phyloP scores from a whole-genome alignment of 73 alveolate species.

The Stentor roeselii region DNA sequence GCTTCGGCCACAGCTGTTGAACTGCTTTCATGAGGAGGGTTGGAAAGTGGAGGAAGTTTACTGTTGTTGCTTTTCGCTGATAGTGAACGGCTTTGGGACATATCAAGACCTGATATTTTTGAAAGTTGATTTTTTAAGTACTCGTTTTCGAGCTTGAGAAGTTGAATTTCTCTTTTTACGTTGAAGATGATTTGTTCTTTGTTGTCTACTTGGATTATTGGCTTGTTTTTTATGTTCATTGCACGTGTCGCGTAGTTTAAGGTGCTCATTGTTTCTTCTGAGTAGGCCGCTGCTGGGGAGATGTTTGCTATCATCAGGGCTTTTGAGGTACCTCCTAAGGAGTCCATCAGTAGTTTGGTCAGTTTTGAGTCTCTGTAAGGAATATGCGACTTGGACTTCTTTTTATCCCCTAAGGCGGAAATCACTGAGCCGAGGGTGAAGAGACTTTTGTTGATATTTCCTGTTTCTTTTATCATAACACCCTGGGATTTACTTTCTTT shows the following conservation, averaged over 20 bases:
- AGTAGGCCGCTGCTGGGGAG: constrained; percentile 88
- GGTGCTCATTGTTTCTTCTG: constrained; percentile 94
- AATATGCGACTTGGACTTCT: constrained; percentile 70
- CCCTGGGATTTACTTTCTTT: constrained; percentile 96
- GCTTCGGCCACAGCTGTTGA: constrained; percentile 56
- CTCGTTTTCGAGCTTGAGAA: constrained; percentile 88
- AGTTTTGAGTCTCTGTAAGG: constrained; percentile 98
- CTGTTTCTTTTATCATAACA: constrained; percentile 97
- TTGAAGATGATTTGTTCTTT: constrained; percentile 86
- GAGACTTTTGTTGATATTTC: constrained; percentile 91
- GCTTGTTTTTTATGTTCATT: constrained; percentile 96
- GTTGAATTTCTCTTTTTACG: constrained; percentile 80
- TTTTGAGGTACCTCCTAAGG: constrained; percentile 97
- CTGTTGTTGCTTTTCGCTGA: constrained; percentile 34
- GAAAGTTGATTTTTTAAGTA: constrained; percentile 84
- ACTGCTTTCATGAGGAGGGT: constrained; percentile 36
- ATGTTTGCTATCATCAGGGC: constrained; percentile 98
- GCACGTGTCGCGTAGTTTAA: constrained; percentile 96
- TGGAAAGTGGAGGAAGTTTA: constrained; percentile 33
- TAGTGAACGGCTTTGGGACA: constrained; percentile 40
- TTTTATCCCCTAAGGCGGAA: constrained; percentile 72
- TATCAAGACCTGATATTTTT: constrained; percentile 64
- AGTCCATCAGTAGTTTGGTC: constrained; percentile 97
- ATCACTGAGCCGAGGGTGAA: constrained; percentile 96
- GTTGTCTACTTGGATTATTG: constrained; percentile 95